Conservation (phyloP, 345 rosid genomes). For the Zanthoxylum bungeanum region DNA sequence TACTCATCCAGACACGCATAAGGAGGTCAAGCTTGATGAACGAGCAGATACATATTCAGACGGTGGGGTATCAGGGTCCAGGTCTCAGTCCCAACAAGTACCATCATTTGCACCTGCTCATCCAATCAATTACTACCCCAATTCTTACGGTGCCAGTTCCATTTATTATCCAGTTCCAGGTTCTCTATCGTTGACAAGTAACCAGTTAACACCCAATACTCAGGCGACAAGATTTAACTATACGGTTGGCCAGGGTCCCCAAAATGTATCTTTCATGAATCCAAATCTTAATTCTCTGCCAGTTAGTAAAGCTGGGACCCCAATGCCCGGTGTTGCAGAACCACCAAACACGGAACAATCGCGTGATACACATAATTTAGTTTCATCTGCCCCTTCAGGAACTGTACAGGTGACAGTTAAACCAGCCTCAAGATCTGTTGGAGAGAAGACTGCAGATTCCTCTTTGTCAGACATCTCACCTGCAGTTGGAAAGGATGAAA, state of each 20-base stretch:
- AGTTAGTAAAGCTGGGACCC: slow-evolving; percentile 38
- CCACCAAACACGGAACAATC: slow-evolving; percentile 34
- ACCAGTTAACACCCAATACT: slow-evolving; percentile 55
- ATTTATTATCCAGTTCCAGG: slow-evolving; percentile 46
- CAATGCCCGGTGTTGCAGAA: slow-evolving; percentile 36
- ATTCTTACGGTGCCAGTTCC: slow-evolving; percentile 36
- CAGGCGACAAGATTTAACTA: slow-evolving; percentile 62
- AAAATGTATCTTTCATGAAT: slow-evolving; percentile 49
- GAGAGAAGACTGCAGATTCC: slow-evolving; percentile 36
- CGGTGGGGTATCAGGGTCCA: slow-evolving; percentile 47
- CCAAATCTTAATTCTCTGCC: slow-evolving; percentile 37
- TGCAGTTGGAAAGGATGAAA: slow-evolving; percentile 42
- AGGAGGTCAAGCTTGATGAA: slow-evolving; percentile 86
- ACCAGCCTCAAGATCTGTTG: slow-evolving; percentile 38
- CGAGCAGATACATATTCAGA: slow-evolving; percentile 58
- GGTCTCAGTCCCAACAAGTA: slow-evolving; percentile 63
- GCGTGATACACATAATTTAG: slow-evolving; percentile 36
- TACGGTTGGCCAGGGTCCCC: slow-evolving; percentile 53
- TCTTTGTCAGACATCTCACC: slow-evolving; percentile 21
- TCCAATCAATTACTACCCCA: slow-evolving; percentile 47
- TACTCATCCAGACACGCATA: slow-evolving; percentile 92
- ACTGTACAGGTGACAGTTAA: slow-evolving; percentile 50
- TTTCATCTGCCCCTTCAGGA: slow-evolving; percentile 36
- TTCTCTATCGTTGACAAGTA: slow-evolving; percentile 52
- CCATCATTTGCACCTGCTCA: slow-evolving; percentile 54